Percentiles rank a stretch among this genome's conserved stretches.
These are phyloP conservation scores for Auxenochlorella pyrenoidosa DNA, from an alignment of 139 green algal genomes.

Conservation along the genomic window DNA sequence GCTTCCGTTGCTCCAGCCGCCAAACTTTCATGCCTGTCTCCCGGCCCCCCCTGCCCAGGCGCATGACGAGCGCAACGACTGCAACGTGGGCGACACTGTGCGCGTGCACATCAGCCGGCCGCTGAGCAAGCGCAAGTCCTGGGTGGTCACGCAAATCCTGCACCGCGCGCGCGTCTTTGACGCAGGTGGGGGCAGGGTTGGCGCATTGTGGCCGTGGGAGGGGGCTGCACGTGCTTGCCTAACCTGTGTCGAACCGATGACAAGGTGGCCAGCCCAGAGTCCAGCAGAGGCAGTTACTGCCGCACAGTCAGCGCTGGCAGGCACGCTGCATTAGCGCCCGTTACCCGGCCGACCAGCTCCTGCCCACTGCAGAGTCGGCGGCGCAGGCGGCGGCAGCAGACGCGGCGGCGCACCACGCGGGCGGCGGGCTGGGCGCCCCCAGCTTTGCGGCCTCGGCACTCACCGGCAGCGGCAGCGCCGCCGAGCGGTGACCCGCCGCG, in stretches of 20 bases:
- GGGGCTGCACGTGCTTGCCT: too few relatives aligned
- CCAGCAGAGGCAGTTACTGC: too few relatives aligned
- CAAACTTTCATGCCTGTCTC: not conserved
- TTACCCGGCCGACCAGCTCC: too few relatives aligned
- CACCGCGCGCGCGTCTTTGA: constrained; percentile 57
- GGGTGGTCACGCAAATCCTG: constrained; percentile 57
- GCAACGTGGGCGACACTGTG: constrained; percentile 70
- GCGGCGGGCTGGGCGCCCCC: not conserved
- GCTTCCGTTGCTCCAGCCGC: too few relatives aligned
- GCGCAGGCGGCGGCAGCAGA: constrained; percentile 34
- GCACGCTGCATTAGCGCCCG: too few relatives aligned
- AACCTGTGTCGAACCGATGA: too few relatives aligned
- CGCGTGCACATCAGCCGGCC: constrained; percentile 63
- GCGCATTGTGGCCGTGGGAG: too few relatives aligned
- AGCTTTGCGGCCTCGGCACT: constrained; percentile 47
- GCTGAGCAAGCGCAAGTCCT: constrained; percentile 71
- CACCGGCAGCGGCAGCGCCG: not conserved
- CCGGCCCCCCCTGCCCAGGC: constrained; percentile 38
- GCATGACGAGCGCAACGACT: constrained; percentile 67
- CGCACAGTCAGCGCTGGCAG: too few relatives aligned
- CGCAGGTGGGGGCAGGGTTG: not conserved
- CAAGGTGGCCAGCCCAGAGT: too few relatives aligned
- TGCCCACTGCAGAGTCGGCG: constrained; percentile 23
- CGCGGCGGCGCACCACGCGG: constrained; percentile 12
- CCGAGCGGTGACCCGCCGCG: too few relatives aligned